Evolutionary conservation across 1,139 yeast species (phyloP), one percentile per base, ranked within the genome.

Genomic region (Kurtzmaniella natalensis): DNA sequence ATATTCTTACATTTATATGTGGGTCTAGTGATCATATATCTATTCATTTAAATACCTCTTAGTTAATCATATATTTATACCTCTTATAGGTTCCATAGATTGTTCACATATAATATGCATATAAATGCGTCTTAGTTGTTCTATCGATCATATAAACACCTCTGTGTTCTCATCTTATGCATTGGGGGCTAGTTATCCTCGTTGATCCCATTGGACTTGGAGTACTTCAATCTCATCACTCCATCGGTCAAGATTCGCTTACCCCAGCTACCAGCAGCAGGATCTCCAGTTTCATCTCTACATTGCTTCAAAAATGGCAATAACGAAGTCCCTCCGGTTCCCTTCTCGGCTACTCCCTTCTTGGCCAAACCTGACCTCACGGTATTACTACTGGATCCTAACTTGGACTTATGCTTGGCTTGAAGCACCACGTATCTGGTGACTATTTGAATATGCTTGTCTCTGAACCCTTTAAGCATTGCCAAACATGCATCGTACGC

Each of bases 271-370:
- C 95, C 92, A 25, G 94, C 95, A 18, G 95, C 95, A 6, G 88
- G 78, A 48, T 82, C 92, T 27, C 95, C 95, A 7, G 95, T 89
- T 56, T 89, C 97, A 59, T 89, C 96, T 55, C 97, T 77, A 45
- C 96, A 89, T 57, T 89, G 96, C 56, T 88, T 88, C 52, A 89
- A 72, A 61, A 89, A 89, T 20, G 96, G 96, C 41, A 89, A 74
- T 47, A 89, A 69, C 0, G 95, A 81, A 0, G 96, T 89, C 28
- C 97, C 96, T 11, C 97, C 97, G 1, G 97, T 89, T 7, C 97
- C 97, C 45, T 78, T 75, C 44, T 76, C 78, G 43, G 74, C 79
- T 5, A 41, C 57, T 10, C 58, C 60, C 34, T 69, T 67, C 44
- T 64, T 61, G 18, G 81, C 78, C 45, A 81, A 63, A 0, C 87